Percentiles rank a stretch among this genome's conserved stretches.
Conservation (phyloP, 1,139 yeast species). For the Suhomyces maxii region DNA sequence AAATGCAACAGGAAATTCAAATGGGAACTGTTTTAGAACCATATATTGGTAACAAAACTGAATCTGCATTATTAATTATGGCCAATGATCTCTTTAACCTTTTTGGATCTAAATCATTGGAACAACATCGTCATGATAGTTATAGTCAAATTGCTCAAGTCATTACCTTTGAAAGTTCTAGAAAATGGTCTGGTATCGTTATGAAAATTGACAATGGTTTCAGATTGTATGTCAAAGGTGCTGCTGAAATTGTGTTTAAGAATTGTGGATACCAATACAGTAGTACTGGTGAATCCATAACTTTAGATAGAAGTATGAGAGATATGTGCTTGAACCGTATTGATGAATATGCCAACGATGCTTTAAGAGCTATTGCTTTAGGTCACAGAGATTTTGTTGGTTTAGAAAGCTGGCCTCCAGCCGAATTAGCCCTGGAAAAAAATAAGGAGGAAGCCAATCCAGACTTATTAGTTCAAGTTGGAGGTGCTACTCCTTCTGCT, state of each 20-base stretch:
- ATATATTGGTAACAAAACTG: slow-evolving; percentile 91
- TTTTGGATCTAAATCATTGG: slow-evolving; percentile 39
- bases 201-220: slow-evolving; percentile 50
- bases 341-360: slow-evolving; percentile 66
- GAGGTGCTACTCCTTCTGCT: slow-evolving; percentile 1
- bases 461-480: slow-evolving; percentile 37
- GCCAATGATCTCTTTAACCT: slow-evolving; percentile 59
- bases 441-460: slow-evolving; percentile 48
- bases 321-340: slow-evolving; percentile 48
- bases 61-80: slow-evolving; percentile 76
- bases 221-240: slow-evolving; percentile 83
- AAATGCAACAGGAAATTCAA: slow-evolving; percentile 19
- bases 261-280: slow-evolving; percentile 49
- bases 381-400: slow-evolving; percentile 71
- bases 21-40: slow-evolving; percentile 48
- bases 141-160: slow-evolving; percentile 56
- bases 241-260: slow-evolving; percentile 81
- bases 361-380: slow-evolving; percentile 81
- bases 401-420: slow-evolving; percentile 64
- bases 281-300: slow-evolving; percentile 28
- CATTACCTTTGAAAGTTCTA: slow-evolving; percentile 87
- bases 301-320: slow-evolving; percentile 32
- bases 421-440: slow-evolving; percentile 29
- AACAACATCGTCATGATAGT: slow-evolving; percentile 37
- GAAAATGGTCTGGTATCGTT: slow-evolving; percentile 91